A percentile compares a stretch with the other conserved stretches of the same genome.
Evolutionary conservation across 2,329 filamentous ascomycete species (phyloP).

Genomic region (Pseudogymnoascus sp.): DNA sequence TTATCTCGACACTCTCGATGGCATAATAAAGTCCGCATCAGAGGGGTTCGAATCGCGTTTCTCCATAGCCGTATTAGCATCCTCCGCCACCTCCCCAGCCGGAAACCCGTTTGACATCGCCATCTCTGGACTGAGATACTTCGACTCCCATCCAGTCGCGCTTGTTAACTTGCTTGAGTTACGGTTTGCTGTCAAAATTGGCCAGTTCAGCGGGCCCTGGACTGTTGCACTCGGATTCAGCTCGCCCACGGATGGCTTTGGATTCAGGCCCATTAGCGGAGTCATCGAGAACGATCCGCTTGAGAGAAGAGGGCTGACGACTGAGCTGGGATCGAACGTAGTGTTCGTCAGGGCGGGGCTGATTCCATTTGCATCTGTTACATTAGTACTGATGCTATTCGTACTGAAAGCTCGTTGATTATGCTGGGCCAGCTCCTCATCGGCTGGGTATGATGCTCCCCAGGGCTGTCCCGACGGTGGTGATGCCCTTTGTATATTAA

Average conservation of each 20-base stretch:
- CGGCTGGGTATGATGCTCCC: not conserved
- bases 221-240: conserved; percentile 3
- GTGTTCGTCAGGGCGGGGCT: not conserved
- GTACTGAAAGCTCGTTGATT: not conserved
- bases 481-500: not conserved
- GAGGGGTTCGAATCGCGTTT: not conserved
- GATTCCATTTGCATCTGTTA: not conserved
- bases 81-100: not conserved
- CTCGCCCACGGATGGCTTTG: not conserved
- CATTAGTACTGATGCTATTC: not conserved
- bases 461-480: not conserved
- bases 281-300: not conserved
- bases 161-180: not conserved
- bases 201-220: conserved; percentile 9
- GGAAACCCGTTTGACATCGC: not conserved
- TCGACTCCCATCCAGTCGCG: conserved; percentile 1
- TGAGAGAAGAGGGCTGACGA: not conserved
- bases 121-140: conserved; percentile 6
- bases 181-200: not conserved
- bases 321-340: not conserved
- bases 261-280: not conserved
- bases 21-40: not conserved
- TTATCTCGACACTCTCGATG: not conserved
- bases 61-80: not conserved
- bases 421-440: not conserved